Evolutionary conservation across 352 stramenopile genomes (phyloP).

Genomic region (Globisporangium viniferum): DNA sequence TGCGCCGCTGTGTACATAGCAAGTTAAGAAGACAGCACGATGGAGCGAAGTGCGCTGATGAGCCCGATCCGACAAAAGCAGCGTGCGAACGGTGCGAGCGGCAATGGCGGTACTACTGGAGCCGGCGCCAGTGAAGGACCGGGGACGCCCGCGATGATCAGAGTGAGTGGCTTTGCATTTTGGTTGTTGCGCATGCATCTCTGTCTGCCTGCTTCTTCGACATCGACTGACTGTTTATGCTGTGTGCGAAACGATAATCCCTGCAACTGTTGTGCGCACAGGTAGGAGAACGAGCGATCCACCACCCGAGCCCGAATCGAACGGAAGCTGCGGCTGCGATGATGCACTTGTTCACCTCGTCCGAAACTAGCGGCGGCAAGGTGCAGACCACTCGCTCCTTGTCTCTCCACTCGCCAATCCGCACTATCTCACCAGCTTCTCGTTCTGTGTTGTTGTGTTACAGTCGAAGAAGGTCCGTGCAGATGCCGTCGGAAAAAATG

Average conservation of each 20-base stretch:
- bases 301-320: conserved; percentile 73
- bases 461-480: conserved; percentile 12
- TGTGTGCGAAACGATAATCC: too few relatives aligned
- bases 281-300: conserved; percentile 32
- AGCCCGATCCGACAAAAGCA: conserved; percentile 33
- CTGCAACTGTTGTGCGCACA: conserved; percentile 4
- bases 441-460: neutral
- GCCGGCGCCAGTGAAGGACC: conserved; percentile 13
- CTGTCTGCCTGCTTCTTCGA: neutral
- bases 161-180: conserved; percentile 3
- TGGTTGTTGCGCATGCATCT: neutral
- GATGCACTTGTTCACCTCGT: conserved; percentile 71
- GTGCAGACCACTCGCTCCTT: neutral
- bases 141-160: conserved; percentile 23
- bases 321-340: conserved; percentile 75
- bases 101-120: conserved; percentile 6
- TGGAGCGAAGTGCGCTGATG: conserved; percentile 38
- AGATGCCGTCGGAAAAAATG: conserved; percentile 19
- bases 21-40: conserved; percentile 7
- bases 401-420: neutral
- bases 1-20: neutral
- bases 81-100: conserved; percentile 1
- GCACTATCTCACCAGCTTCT: conserved; percentile 1
- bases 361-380: conserved; percentile 17
- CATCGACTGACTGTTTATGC: neutral